Conservation (phyloP, 2,329 filamentous ascomycete species). For the Aschersonia sp. region DNA sequence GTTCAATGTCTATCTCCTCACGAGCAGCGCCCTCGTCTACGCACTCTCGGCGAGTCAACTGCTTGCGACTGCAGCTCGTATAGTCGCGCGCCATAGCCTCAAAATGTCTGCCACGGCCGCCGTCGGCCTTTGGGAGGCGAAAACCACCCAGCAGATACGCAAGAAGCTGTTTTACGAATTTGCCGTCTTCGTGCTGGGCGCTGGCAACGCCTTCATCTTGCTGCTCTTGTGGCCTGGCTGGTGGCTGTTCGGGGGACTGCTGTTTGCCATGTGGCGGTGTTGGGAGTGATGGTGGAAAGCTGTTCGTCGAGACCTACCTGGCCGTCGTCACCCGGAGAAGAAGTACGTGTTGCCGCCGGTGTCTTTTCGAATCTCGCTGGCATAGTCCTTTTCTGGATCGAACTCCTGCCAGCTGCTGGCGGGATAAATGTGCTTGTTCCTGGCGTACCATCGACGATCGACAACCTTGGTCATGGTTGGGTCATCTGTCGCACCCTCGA, state of each 20-base stretch:
- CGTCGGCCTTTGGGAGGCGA: constrained; percentile 22
- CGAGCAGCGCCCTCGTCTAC: constrained; percentile 11
- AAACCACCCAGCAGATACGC: constrained; percentile 19
- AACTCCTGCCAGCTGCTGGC: constrained; percentile 94
- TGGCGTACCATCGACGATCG: constrained; percentile 90
- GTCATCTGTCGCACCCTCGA: constrained; percentile 69
- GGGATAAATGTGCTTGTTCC: constrained; percentile 96
- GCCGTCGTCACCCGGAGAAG: constrained; percentile 36
- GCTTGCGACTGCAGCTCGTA: constrained; percentile 12
- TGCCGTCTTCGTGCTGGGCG: constrained; percentile 33
- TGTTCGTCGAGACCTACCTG: too few species aligned
- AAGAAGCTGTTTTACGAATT: constrained; percentile 38
- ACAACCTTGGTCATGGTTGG: constrained; percentile 82
- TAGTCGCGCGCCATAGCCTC: constrained; percentile 15
- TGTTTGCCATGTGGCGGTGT: constrained; percentile 19
- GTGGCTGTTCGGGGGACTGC: constrained; percentile 27
- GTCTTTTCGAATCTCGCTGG: constrained; percentile 64
- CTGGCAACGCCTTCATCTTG: constrained; percentile 31
- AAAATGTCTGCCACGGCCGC: constrained; percentile 14
- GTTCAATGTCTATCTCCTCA: constrained; percentile 14
- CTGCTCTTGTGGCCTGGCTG: constrained; percentile 45
- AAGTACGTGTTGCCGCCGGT: constrained; percentile 88
- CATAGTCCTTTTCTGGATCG: constrained; percentile 78
- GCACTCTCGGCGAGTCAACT: constrained; percentile 11
- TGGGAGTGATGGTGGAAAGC: constrained; percentile 13